Conservation (phyloP, 2,329 filamentous ascomycete species). For the Venturia asperata region DNA sequence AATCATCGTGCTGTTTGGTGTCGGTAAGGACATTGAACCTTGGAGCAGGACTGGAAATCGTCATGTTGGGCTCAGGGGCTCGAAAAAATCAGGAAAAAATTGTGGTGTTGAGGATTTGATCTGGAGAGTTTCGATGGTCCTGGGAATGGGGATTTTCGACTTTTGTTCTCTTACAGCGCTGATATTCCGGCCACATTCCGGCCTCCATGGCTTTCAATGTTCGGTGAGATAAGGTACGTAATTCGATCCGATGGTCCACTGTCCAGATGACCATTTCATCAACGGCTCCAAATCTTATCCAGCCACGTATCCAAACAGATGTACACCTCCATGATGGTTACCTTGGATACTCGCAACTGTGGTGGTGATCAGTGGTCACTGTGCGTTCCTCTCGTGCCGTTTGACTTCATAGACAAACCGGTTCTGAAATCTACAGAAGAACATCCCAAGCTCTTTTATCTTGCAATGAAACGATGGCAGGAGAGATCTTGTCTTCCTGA, state of each 20-base stretch:
- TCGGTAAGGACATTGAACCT: slow-evolving; percentile 57
- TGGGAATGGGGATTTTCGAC: neutral
- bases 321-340: neutral
- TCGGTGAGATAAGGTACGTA: slow-evolving; percentile 7
- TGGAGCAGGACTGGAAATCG: slow-evolving; percentile 13
- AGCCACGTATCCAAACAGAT: neutral
- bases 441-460: neutral
- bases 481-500: neutral
- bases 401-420: neutral
- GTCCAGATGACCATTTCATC: neutral
- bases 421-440: too few species aligned
- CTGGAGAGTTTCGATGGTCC: neutral
- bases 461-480: neutral
- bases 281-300: neutral
- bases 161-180: slow-evolving; percentile 8
- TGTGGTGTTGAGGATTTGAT: neutral
- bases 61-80: neutral
- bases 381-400: neutral
- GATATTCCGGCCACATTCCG: slow-evolving; percentile 10
- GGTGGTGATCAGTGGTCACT: neutral
- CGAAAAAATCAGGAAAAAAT: neutral
- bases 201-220: neutral
- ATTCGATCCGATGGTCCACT: neutral
- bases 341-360: neutral
- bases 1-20: slow-evolving; percentile 53